Evolutionary conservation across 768 basidiomycete species (phyloP), one percentile per base, ranked within the genome.

Genomic region (Xerocomus brunneocitrinus): DNA sequence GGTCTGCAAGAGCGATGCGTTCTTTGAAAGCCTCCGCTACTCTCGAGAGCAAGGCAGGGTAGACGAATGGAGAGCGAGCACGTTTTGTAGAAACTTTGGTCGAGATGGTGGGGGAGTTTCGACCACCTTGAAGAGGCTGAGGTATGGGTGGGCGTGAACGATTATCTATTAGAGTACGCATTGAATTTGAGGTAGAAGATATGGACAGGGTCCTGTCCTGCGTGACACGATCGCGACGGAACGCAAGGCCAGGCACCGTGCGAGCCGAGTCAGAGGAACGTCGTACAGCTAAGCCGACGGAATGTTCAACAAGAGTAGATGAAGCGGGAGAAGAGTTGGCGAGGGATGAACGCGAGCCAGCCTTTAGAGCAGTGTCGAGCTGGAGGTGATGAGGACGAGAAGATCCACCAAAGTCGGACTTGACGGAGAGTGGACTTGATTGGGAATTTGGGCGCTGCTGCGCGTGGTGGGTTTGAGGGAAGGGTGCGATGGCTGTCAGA

Each of bases 1-100:
- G 80, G 71, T 98, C 95, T 9, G 81, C 66, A 43, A 92, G 73
- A 12, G 74, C 62, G 62, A 98, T 84, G 42, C 92, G 86, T 54
- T 88, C 82, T 47, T 85, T 86, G 74, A 99, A 97, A 4, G 91
- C 92, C 57, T 92, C 90, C 2, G 95, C 94, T 10, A 99, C 94
- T 54, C 88, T 87, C 22, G 95, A 98, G 7, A 98, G 80, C 24
- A 98, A 76, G 2, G 97, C 97, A n/a, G 97, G 95, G 73, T 98
- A 97, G 49, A 98, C 86, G 40, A 87, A 76, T 27, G 91, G 90
- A 34, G 83, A 77, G 62, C 85, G 82, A 27, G 44, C 28, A 40
- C 77, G 79, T 25, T 75, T 64, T 40, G 65, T 54, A 43, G 60
- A 71, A 52, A 65, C 66, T 62, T 68, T 75, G 60, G 73, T 65